Base-by-base conservation (phyloP, 164 flowering plant species). In the Berberis thunbergii region DNA sequence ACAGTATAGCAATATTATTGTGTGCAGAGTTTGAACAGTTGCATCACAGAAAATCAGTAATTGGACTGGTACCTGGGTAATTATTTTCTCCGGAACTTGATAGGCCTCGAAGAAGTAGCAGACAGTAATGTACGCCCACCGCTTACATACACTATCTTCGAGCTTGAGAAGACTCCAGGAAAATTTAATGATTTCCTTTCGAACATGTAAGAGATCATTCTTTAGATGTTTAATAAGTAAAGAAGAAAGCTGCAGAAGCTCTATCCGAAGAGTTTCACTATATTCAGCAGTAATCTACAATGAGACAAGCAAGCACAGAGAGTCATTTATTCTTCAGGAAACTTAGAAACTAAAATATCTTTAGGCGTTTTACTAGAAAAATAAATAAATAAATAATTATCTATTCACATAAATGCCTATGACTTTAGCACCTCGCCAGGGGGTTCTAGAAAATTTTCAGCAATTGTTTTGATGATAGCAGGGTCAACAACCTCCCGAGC, bases 111-210 rank as follows among this genome's bases (percentile, higher is more conserved):
- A 68, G 70, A 95, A 95, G 75, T 95, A 97, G 80, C 99, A 95
- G 54, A 95, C 99, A 78, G 91, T 95, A 62, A 95, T 96, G 80
- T 91, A 95, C 54, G 99, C 99, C 98, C 99, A 95, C 73, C 91
- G 99, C 78, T 95, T 95, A 76, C 99, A 91, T 49, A 97, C 97
- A 88, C 97, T 89, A 63, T 95, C 99, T 81, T 95, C 99, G 57
- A 98, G 94, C 77, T 95, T 95, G 41, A 95, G 96, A 81, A 91
- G 99, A 79, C 91, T 91, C 99, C 99, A 95, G 2, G 98, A 98
- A 84, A 95, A 95, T 71, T 95, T 95, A 45, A 95, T 91, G 8
- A 95, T 92, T 70, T 95, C 99, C 68, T 95, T 95, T 62, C 98
- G 77, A 60, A 91, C 97, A 62, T 84, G 94, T 72, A 95, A 98